Base-by-base conservation (phyloP, 2,329 filamentous ascomycete genomes). In the Venturia aucupariae region DNA sequence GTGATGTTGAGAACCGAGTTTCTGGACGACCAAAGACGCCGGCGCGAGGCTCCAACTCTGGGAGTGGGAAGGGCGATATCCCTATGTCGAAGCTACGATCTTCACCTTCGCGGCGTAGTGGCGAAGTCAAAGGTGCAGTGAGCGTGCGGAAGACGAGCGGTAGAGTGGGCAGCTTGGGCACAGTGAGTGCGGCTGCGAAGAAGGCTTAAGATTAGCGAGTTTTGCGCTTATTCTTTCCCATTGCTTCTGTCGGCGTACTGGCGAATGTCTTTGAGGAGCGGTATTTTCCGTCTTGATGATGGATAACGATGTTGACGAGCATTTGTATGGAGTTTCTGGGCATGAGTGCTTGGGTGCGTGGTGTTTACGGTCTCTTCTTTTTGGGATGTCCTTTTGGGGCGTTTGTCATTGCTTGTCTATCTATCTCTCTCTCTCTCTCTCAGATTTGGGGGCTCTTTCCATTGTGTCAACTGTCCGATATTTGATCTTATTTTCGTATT, bases 61-160 rank as follows among this genome's bases (percentile, higher is more conserved):
- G 60, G 32, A 48, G 41, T 22, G 64, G 62, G 62, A 74, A 71
- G 64, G 77, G 78, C 48, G 73, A 71, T 61, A 75, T 81, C 65
- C 78, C 73, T 67, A 72, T 81, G 19, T 35, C 46, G 67, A 81
- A 81, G 71, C 68, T 71, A 35, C 74, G 79, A 44, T 75, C 74
- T 13, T 79, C 76, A 65, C 78, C 79, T 15, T 67, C 71, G 17
- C 73, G 79, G 63, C 74, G 78, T 66, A 80, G 76, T 70, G 51
- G 27, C 35, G 42, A 64, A 11, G 63, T 32, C 44, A 62, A 62
- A n/a, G 30, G 46, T 32, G 64, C 60, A 30, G 59, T 42, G 72
- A 77, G 72, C 51, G 79, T 82, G 60, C 73, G 79, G 51, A 82
- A 82, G 72, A 80, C 79, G 19, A 81, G 79, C 65, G 80, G 80